A percentile compares a stretch with the other conserved stretches of the same genome.
phyloP scores from a whole-genome alignment of 2,329 filamentous ascomycete genomes.

The Fusarium zealandicum region DNA sequence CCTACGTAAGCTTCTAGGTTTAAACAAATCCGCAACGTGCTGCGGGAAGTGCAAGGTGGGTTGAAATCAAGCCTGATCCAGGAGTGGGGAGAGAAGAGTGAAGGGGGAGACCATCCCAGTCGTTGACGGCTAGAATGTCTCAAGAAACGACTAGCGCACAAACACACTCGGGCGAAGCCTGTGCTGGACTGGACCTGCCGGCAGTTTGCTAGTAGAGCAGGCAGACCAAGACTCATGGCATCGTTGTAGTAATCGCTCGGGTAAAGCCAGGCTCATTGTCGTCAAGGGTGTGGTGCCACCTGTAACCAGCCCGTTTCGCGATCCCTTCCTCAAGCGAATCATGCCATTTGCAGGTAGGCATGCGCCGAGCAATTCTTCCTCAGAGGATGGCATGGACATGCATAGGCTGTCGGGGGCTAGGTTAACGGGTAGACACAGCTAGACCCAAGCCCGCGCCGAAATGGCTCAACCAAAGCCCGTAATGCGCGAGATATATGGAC shows the following conservation, averaged over 20 bases:
- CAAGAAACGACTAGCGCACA: constrained; percentile 39
- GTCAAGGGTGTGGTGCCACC: neutral
- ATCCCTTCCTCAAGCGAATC: neutral
- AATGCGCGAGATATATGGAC: constrained; percentile 9
- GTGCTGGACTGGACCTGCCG: constrained; percentile 22
- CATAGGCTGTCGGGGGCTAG: constrained; percentile 4
- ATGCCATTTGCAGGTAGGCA: neutral
- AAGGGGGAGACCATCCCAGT: constrained; percentile 28
- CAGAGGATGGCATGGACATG: neutral
- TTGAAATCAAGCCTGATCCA: constrained; percentile 22
- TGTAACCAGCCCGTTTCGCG: neutral
- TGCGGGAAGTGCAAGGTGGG: constrained; percentile 35
- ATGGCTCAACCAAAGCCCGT: constrained; percentile 15
- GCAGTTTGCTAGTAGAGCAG: constrained; percentile 27
- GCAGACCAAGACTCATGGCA: neutral
- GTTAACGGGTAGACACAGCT: constrained; percentile 7
- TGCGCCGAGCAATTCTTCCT: neutral
- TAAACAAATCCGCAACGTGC: constrained; percentile 11
- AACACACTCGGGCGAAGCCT: constrained; percentile 26
- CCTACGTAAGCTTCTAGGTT: constrained; percentile 37
- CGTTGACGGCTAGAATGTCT: constrained; percentile 40
- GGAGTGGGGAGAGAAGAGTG: constrained; percentile 27
- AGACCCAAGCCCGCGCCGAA: constrained; percentile 13
- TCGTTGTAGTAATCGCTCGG: neutral
- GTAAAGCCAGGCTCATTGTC: constrained; percentile 1